A percentile compares a stretch with the other conserved stretches of the same genome.
Conservation (phyloP, 1,284 basidiomycete species). For the Trichosporon ovoides region DNA sequence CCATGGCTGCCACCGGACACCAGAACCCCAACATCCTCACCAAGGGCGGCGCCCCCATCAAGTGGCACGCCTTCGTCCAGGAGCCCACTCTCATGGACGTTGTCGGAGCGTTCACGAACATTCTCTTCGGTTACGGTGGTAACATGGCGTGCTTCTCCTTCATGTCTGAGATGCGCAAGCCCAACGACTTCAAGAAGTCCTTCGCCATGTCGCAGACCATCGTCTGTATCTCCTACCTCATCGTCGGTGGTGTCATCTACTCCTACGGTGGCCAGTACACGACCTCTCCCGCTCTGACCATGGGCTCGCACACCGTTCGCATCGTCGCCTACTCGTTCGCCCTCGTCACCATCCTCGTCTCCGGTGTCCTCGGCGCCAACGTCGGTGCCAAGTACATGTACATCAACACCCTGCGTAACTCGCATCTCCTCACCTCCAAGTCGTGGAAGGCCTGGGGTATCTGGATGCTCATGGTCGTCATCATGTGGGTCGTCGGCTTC, state of each 20-base stretch:
- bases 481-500: slow-evolving; percentile 41
- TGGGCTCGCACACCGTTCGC: slow-evolving; percentile 30
- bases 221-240: slow-evolving; percentile 30
- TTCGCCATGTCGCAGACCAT: slow-evolving; percentile 36
- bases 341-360: slow-evolving; percentile 41
- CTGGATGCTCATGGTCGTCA: slow-evolving; percentile 37
- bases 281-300: slow-evolving; percentile 40
- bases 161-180: slow-evolving; percentile 41
- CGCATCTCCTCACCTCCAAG: slow-evolving; percentile 33
- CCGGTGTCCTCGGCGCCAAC: slow-evolving; percentile 40
- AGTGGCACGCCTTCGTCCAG: slow-evolving; percentile 30
- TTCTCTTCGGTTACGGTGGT: slow-evolving; percentile 41
- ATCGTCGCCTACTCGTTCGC: slow-evolving; percentile 38
- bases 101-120: slow-evolving; percentile 39
- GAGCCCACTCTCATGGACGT: slow-evolving; percentile 33
- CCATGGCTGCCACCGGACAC: slow-evolving; percentile 34
- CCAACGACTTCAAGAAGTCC: slow-evolving; percentile 44
- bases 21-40: slow-evolving; percentile 22
- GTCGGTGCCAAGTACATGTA: slow-evolving; percentile 44
- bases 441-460: slow-evolving; percentile 27
- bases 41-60: slow-evolving; percentile 27
- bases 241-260: slow-evolving; percentile 38
- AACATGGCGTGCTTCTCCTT: slow-evolving; percentile 42
- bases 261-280: slow-evolving; percentile 40
- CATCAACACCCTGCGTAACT: slow-evolving; percentile 32